A percentile compares a stretch with the other conserved stretches of the same genome.
phyloP scores from a whole-genome alignment of 192 early-diverging fungal species.

The Linnemannia exigua region DNA sequence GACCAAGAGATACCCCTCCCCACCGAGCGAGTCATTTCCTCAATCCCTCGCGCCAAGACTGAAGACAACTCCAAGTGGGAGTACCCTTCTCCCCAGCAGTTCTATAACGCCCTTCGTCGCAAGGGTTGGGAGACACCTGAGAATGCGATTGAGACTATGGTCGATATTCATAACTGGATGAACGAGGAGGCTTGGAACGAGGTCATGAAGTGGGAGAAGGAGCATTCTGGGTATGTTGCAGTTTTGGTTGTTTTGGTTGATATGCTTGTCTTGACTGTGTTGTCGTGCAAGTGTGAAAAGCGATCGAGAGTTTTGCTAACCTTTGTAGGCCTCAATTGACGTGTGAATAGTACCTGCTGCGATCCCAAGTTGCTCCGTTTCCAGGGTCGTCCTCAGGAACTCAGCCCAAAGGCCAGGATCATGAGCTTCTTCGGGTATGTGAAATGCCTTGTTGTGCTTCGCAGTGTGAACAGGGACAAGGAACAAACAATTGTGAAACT shows the following conservation, averaged over 20 bases:
- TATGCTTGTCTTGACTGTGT: background rate
- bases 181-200: conserved; percentile 97
- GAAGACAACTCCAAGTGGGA: conserved; percentile 75
- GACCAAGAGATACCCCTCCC: conserved; percentile 82
- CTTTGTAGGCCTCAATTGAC: conserved; percentile 5
- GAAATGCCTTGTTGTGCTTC: background rate
- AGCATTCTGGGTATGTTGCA: conserved; percentile 67
- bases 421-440: conserved; percentile 76
- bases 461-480: background rate
- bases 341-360: conserved; percentile 50
- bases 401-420: conserved; percentile 80
- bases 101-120: conserved; percentile 89
- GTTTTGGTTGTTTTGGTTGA: conserved; percentile 20
- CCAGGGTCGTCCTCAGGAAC: conserved; percentile 85
- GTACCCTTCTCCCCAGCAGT: conserved; percentile 93
- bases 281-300: background rate
- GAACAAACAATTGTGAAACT: background rate
- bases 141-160: conserved; percentile 89
- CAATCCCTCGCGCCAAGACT: conserved; percentile 79
- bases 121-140: conserved; percentile 91
- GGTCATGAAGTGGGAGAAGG: conserved; percentile 92
- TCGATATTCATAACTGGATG: conserved; percentile 98
- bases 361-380: conserved; percentile 83
- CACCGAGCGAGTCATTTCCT: conserved; percentile 84
- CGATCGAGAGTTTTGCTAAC: background rate